Percentiles rank a stretch among this genome's conserved stretches.
These are phyloP conservation scores for Bromus sterilis DNA, from an alignment of 176 grass and related monocot species.

Conservation along the genomic window DNA sequence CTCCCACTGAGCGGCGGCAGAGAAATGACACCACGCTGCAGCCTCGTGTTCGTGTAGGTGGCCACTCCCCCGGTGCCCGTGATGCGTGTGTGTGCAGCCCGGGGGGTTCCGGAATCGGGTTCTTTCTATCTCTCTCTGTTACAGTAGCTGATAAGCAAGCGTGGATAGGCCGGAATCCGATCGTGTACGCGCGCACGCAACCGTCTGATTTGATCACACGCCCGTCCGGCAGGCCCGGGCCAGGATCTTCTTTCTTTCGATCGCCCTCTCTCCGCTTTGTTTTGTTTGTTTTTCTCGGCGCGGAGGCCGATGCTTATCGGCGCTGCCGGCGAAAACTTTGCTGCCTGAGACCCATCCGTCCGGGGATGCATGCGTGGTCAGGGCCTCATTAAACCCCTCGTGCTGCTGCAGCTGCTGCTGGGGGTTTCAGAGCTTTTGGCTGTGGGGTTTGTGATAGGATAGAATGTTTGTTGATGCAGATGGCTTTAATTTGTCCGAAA, in stretches of 20 bases:
- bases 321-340: not conserved
- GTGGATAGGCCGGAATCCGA: not conserved
- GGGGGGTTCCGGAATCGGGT: not conserved
- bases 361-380: not conserved
- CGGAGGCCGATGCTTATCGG: not conserved
- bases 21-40: slow-evolving; percentile 23
- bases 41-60: not conserved
- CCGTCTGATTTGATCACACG: slow-evolving; percentile 11
- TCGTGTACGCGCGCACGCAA: not conserved
- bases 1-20: not conserved
- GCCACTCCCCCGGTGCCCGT: not conserved
- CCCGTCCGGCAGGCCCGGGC: not conserved
- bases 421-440: not conserved
- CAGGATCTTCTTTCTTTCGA: not conserved
- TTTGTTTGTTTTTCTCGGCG: not conserved
- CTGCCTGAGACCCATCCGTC: not conserved
- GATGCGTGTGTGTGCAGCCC: not conserved
- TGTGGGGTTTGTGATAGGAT: not conserved
- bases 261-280: not conserved
- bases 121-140: not conserved
- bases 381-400: not conserved
- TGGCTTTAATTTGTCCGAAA: not conserved
- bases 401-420: not conserved
- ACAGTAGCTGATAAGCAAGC: not conserved
- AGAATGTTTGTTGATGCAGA: not conserved